Conservation (phyloP, 306 rosid species). For the Casuarina cunninghamiana region DNA sequence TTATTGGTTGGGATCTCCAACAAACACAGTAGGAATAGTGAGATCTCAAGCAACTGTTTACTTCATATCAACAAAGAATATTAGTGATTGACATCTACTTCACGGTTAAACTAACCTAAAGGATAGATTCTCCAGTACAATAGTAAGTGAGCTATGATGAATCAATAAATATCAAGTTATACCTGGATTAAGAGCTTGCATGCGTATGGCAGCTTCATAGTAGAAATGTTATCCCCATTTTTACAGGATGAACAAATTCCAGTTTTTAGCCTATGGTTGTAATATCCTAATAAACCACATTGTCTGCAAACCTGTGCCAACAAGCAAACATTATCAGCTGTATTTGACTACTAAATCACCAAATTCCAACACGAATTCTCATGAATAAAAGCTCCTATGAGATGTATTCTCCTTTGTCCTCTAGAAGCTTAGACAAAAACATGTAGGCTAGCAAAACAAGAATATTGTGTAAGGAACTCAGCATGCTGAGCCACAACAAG, state of each 20-base stretch:
- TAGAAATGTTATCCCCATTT: conserved; percentile 77
- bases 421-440: background rate
- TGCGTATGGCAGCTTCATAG: conserved; percentile 89
- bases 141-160: background rate
- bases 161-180: conserved; percentile 4
- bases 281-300: conserved; percentile 91
- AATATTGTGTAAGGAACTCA: background rate
- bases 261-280: conserved; percentile 72
- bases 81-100: background rate
- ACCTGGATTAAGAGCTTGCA: conserved; percentile 98
- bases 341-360: background rate
- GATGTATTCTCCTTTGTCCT: background rate
- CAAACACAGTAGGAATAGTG: background rate
- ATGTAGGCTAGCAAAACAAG: background rate
- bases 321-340: conserved; percentile 16
- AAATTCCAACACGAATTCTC: background rate
- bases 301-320: conserved; percentile 63
- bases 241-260: conserved; percentile 86
- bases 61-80: background rate
- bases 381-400: background rate
- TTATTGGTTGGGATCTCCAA: background rate
- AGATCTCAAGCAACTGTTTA: background rate
- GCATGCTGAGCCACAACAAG: background rate
- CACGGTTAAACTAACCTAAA: background rate
- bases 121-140: background rate